Base-by-base conservation (phyloP, 75 land plant genomes). In the Selaginella tamariscina region DNA sequence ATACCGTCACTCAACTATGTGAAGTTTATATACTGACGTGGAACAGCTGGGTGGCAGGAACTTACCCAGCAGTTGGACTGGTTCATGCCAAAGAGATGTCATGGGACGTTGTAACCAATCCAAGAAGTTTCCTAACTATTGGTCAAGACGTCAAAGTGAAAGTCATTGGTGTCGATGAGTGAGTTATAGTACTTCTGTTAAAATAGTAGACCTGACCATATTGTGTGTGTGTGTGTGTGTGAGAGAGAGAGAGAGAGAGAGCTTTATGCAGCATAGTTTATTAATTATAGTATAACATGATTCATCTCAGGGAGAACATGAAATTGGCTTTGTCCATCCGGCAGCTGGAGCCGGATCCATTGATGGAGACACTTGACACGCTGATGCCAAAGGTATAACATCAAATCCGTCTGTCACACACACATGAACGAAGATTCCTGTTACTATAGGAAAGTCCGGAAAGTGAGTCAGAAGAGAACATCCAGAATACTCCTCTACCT, bases 21-120 rank as follows among this genome's bases (percentile, higher is more conserved):
- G n/a, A n/a, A n/a, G n/a, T n/a, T n/a, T n/a, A n/a, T n/a, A n/a
- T n/a, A n/a, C n/a, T n/a, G n/a, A n/a, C n/a, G n/a, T n/a, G n/a
- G n/a, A 5, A 39, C 49, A 15, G 49, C 15, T 39, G 49, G 49
- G 15, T 27, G 59, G 68, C 81, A 90, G 96, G 96, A 30, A 32
- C 64, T 33, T 85, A 80, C 70, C 78, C 77, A 64, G 74, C 89
- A 11, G 83, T 82, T 66, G 98, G 98, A 28, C 78, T 93, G 24
- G 85, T 93, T 15, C 98, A 93, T 79, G 69, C 85, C 23, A 86
- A 94, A 33, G 98, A 89, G 74, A 81, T 87, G 39, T 93, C 98
- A 13, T 93, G 98, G 98, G 95, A 93, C 76, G 66, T 80, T 39
- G 88, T 93, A 55, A 82, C 80, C 29, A 83, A 86, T 73, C 80